These are phyloP conservation scores for Fagopyrum homotropicum DNA, from an alignment of 148 eudicot genomes.

Conservation along the genomic window DNA sequence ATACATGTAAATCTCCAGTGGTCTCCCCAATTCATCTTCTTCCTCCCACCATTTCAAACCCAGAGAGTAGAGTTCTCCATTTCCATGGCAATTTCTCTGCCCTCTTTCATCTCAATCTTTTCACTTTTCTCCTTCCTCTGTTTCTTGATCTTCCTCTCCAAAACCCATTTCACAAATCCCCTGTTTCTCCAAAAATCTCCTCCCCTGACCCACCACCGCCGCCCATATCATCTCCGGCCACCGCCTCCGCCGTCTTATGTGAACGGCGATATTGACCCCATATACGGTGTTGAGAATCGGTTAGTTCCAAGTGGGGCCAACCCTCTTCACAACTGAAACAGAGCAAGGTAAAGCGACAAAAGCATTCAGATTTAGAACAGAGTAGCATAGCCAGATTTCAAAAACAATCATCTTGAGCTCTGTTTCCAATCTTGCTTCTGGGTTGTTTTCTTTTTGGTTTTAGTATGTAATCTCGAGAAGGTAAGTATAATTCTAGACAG, in stretches of 20 bases:
- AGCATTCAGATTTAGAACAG: background rate
- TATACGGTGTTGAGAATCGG: conserved; percentile 78
- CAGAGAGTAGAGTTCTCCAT: background rate
- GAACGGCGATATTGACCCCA: conserved; percentile 51
- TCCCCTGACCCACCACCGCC: conserved; percentile 26
- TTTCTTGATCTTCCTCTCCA: background rate
- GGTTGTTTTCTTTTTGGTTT: background rate
- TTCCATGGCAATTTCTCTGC: background rate
- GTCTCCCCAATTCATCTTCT: background rate
- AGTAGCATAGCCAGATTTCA: background rate
- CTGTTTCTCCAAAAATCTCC: conserved; percentile 18
- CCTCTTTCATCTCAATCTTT: background rate
- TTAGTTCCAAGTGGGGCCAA: conserved; percentile 88
- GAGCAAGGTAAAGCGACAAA: background rate
- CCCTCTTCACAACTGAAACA: conserved; percentile 70
- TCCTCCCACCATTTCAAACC: background rate
- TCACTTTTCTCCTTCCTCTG: conserved; percentile 8
- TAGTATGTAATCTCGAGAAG: background rate
- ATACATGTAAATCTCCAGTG: background rate
- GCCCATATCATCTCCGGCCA: conserved; percentile 4
- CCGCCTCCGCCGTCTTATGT: background rate
- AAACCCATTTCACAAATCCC: background rate
- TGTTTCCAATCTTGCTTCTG: conserved; percentile 64
- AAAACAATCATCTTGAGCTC: background rate
- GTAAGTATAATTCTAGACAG: conserved; percentile 10